A percentile compares a stretch with the other conserved stretches of the same genome.
Evolutionary conservation across 2,329 filamentous ascomycete species (phyloP).

Genomic region (Pyricularia pennisetigena): DNA sequence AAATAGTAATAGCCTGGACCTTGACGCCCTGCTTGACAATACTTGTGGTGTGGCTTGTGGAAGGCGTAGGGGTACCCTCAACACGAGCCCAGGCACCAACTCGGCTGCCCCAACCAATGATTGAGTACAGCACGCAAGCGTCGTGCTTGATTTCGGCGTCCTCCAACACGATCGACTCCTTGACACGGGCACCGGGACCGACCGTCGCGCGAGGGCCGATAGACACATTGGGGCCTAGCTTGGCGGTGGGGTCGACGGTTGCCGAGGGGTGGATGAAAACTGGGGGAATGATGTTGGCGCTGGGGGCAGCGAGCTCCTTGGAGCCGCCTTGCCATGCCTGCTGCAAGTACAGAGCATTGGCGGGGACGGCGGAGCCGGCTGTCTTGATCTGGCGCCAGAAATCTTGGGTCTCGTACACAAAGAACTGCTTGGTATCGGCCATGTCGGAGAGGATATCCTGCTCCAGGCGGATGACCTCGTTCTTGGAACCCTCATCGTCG

Average conservation of each 20-base stretch:
- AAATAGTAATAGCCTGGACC: constrained; percentile 95
- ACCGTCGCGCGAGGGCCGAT: constrained; percentile 82
- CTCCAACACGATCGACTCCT: constrained; percentile 93
- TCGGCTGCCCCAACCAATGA: constrained; percentile 93
- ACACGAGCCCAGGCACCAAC: constrained; percentile 97
- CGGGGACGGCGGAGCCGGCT: constrained; percentile 89
- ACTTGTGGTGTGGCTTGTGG: constrained; percentile 82
- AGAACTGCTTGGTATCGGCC: constrained; percentile 96
- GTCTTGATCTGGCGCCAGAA: constrained; percentile 99
- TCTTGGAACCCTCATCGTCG: constrained; percentile 63
- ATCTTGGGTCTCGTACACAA: constrained; percentile 96
- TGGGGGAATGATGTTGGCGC: constrained; percentile 78
- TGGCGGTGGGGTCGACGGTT: constrained; percentile 84
- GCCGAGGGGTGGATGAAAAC: constrained; percentile 94
- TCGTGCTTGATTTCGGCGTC: constrained; percentile 95
- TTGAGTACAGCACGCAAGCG: constrained; percentile 88
- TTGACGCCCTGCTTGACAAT: constrained; percentile 97
- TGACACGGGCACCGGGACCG: constrained; percentile 81
- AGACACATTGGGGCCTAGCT: constrained; percentile 93
- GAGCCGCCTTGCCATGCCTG: constrained; percentile 81
- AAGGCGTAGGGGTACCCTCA: constrained; percentile 84
- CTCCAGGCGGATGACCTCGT: constrained; percentile 85
- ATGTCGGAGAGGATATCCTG: constrained; percentile 95
- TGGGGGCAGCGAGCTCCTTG: constrained; percentile 71
- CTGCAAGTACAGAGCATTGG: constrained; percentile 92